Conservation (phyloP, 441 rosid species). For the Populus trichocarpa region DNA sequence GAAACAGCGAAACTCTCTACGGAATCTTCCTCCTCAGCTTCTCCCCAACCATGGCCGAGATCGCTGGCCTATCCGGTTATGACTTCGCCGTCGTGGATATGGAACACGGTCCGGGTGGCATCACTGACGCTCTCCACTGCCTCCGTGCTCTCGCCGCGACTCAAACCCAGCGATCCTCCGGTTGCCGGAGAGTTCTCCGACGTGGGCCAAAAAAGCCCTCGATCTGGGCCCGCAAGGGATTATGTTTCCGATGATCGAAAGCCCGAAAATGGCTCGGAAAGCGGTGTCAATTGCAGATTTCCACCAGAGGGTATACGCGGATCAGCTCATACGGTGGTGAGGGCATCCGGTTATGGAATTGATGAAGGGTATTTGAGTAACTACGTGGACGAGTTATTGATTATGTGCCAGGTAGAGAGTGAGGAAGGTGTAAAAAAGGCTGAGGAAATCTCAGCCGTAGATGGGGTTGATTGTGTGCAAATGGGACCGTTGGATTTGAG, state of each 20-base stretch:
- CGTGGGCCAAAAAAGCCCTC: slow-evolving; percentile 85
- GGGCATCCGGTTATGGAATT: slow-evolving; percentile 77
- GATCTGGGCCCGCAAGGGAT: slow-evolving; percentile 91
- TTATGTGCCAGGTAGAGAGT: slow-evolving; percentile 93
- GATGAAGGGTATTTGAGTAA: slow-evolving; percentile 74
- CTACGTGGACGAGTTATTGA: slow-evolving; percentile 63
- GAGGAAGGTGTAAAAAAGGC: slow-evolving; percentile 62
- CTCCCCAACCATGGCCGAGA: slow-evolving; percentile 89
- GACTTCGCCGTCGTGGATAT: slow-evolving; percentile 90
- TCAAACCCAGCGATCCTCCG: slow-evolving; percentile 65
- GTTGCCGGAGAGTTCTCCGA: slow-evolving; percentile 59
- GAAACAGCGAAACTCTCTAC: slow-evolving; percentile 66
- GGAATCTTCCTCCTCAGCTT: slow-evolving; percentile 80
- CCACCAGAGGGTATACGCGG: slow-evolving; percentile 85
- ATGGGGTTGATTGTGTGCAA: slow-evolving; percentile 89
- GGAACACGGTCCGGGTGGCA: slow-evolving; percentile 95
- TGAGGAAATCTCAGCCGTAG: slow-evolving; percentile 73
- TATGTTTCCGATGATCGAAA: slow-evolving; percentile 93
- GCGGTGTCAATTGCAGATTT: slow-evolving; percentile 81
- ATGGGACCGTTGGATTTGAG: slow-evolving; percentile 97
- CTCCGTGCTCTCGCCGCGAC: slow-evolving; percentile 60
- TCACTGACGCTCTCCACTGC: slow-evolving; percentile 61
- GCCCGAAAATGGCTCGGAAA: slow-evolving; percentile 49
- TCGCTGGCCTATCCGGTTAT: slow-evolving; percentile 74
- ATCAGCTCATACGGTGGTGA: slow-evolving; percentile 77